Conservation (phyloP, 352 stramenopile genomes). For the Phytophthora cajani region DNA sequence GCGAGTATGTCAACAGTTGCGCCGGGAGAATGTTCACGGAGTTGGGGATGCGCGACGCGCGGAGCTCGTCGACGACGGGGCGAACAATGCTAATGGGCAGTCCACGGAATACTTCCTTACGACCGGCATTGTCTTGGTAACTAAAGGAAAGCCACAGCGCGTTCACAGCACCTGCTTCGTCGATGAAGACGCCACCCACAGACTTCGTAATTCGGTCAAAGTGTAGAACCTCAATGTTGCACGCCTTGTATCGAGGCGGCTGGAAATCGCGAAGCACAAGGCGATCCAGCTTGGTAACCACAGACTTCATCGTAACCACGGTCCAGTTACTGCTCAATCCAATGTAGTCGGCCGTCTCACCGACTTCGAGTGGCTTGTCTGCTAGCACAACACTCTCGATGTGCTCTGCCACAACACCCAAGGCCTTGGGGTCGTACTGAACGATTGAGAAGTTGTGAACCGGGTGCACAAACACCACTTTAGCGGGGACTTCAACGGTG, state of each 20-base stretch:
- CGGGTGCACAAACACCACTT: conserved; percentile 93
- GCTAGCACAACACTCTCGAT: conserved; percentile 68
- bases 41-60: conserved; percentile 45
- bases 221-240: conserved; percentile 86
- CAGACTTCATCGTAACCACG: conserved; percentile 86
- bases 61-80: conserved; percentile 69
- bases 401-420: conserved; percentile 69
- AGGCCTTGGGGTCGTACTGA: conserved; percentile 83
- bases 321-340: conserved; percentile 88
- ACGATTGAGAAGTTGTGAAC: conserved; percentile 93
- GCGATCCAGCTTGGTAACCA: conserved; percentile 86
- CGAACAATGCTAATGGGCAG: conserved; percentile 71
- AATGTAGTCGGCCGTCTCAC: conserved; percentile 83
- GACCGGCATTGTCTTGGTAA: conserved; percentile 78
- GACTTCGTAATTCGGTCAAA: conserved; percentile 91
- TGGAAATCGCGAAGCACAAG: conserved; percentile 86
- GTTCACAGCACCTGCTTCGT: conserved; percentile 72
- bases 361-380: conserved; percentile 72
- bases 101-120: conserved; percentile 88
- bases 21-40: conserved; percentile 72
- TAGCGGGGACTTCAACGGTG: conserved; percentile 86
- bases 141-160: conserved; percentile 89
- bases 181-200: conserved; percentile 86
- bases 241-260: conserved; percentile 84
- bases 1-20: conserved; percentile 82